Conservation (phyloP, 1,284 basidiomycete genomes). For the Pseudozyma sp. region DNA sequence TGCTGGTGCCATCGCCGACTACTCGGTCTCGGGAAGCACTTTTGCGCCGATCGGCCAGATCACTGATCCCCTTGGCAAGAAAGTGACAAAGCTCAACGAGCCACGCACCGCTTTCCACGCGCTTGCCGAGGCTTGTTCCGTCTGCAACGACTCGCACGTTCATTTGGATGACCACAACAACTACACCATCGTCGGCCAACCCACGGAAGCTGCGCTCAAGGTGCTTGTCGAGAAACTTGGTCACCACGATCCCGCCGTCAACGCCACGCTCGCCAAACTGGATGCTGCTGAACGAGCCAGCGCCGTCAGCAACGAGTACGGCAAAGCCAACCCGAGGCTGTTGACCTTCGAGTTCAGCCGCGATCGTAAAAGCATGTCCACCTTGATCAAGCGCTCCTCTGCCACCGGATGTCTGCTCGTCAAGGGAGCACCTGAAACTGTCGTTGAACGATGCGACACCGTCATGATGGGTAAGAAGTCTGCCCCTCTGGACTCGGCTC, state of each 20-base stretch:
- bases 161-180: constrained; percentile 75
- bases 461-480: constrained; percentile 72
- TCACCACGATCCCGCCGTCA: constrained; percentile 70
- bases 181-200: constrained; percentile 91
- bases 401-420: constrained; percentile 76
- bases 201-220: constrained; percentile 75
- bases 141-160: constrained; percentile 67
- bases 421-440: constrained; percentile 95
- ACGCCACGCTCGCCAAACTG: constrained; percentile 74
- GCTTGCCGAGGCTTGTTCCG: constrained; percentile 61
- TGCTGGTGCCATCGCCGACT: constrained; percentile 38
- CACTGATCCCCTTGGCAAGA: constrained; percentile 41
- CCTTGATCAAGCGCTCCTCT: constrained; percentile 76
- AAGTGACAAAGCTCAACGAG: constrained; percentile 47
- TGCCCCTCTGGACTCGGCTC: constrained; percentile 72
- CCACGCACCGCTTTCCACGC: constrained; percentile 60
- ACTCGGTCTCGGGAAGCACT: constrained; percentile 60
- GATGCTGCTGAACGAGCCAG: constrained; percentile 77
- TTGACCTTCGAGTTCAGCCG: constrained; percentile 97
- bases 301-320: constrained; percentile 81
- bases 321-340: constrained; percentile 82
- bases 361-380: constrained; percentile 99
- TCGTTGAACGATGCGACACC: constrained; percentile 86
- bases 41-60: constrained; percentile 62
- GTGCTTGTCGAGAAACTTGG: constrained; percentile 85